Base-by-base conservation (phyloP, 2,329 filamentous ascomycete species). In the Aphanocladium album region DNA sequence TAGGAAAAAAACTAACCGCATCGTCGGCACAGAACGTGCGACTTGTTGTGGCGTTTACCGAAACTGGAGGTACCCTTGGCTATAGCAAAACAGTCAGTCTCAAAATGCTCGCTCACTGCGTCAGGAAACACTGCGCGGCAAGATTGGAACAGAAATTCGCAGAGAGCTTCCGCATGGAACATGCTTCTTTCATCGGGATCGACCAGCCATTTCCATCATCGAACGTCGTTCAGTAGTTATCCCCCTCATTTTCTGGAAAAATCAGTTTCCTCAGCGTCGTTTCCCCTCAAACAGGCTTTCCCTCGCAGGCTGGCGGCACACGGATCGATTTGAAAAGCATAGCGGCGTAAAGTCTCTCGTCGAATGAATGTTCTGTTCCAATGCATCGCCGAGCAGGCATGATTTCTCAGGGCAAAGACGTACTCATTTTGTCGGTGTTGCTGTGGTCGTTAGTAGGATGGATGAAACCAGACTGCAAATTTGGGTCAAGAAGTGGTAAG, bases 21-120 rank as follows among this genome's bases (percentile, higher is more conserved):
- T 83, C 93, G 93, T 87, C 93, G 89, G 90, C 93, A 97, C 81
- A 97, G 84, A 79, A 89, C 92, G 88, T 97, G 93, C 85, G 92
- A 91, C 89, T 96, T 96, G 88, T 93, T 96, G 86, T 96, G 91
- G 87, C 91, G 78, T 76, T 81, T 81, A 76, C 79, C 79, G 73
- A 81, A 81, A 73, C 79, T 81, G 73, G 79, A 81, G 71, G 80
- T 83, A 79, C 80, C 80, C 80, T 83, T 83, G 71, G 80, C 80
- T 83, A 69, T 71, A 74, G 67, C 65, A 62, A 61, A 61, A 53
- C 60, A 50, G 63, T 65, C 61, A 65, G 67, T 64, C 56, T 52
- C 39, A 43, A 41, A 17, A 14, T 25, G 17, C 17, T 9, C 16
- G 19, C 27, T 30, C 37, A 8, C 6, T 30, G 27, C 45, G 9